Evolutionary conservation across 805 yeast species (phyloP), one percentile per base, ranked within the genome.

Genomic region (Candida morakotiae): DNA sequence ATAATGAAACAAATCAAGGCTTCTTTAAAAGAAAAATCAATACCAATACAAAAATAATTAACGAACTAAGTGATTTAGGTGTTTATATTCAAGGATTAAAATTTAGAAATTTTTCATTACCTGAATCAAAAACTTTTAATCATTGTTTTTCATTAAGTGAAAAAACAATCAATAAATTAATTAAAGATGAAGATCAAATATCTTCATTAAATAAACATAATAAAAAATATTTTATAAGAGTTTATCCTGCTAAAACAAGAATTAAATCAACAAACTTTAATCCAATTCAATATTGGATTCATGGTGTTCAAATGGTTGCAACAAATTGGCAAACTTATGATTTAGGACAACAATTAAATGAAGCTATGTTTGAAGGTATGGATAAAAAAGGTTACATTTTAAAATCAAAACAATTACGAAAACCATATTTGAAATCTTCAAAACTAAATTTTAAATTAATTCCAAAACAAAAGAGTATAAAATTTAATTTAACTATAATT

Each of bases 261-360:
- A 71, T 85, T 44, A 81, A 70, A 36, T 87, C 96, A 1, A 71
- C 85, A 2, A 93, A 93, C 52, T 89, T 87, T 53, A 74, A 73
- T 30, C 98, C 98, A 0, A 59, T 86, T 2, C 57, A 59, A 1
- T 87, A 77, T 52, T 93, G 99, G 98, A 69, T 70, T 34, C 65
- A 73, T 32, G 99, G 99, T 1, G 82, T 75, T 9, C 98, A 93
- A 53, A 77, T 93, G 87, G 98, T 86, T 4, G 98, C 98, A 0
- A 81, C 96, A 0, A 93, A 91, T 54, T 91, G 97, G 97, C 98
- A 91, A 58, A 82, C 93, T 0, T 82, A 77, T 54, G 98, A 93
- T 53, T 41, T 79, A 13, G 96, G 97, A 0, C 91, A 89, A 53
- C 96, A 88, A 53, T 51, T 93, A 9, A 89, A 88, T 55, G 84